These are phyloP conservation scores for Hypoxylon fuscum DNA, from an alignment of 495 filamentous ascomycete genomes.

Conservation along the genomic window DNA sequence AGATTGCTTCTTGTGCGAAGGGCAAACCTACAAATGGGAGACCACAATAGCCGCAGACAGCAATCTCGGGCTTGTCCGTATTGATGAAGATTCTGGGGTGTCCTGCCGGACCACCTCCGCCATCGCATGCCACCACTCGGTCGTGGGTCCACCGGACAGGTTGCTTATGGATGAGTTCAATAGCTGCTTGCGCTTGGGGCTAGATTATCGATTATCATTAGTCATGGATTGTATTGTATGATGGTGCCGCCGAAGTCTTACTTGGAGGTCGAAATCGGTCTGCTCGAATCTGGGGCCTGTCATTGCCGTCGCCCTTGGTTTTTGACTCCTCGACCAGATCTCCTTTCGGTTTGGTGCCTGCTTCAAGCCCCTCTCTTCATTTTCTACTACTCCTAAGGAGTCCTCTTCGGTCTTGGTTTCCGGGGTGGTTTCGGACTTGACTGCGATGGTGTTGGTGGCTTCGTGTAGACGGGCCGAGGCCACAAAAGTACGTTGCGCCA, in stretches of 20 bases:
- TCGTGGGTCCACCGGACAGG: conserved; percentile 91
- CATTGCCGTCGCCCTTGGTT: conserved; percentile 83
- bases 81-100: conserved; percentile 98
- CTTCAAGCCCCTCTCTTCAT: conserved; percentile 65
- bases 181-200: conserved; percentile 88
- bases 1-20: conserved; percentile 1
- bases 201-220: conserved; percentile 55
- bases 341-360: conserved; percentile 88
- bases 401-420: conserved; percentile 48
- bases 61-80: conserved; percentile 94
- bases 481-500: conserved; percentile 47
- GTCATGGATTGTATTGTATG: conserved; percentile 1
- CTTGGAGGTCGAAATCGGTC: conserved; percentile 89
- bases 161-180: conserved; percentile 94
- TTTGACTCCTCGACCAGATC: conserved; percentile 86
- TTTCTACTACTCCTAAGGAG: conserved; percentile 66
- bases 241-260: conserved; percentile 53
- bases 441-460: conserved; percentile 58
- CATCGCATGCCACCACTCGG: conserved; percentile 84
- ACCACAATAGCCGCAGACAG: conserved; percentile 91
- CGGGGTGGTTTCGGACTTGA: conserved; percentile 64
- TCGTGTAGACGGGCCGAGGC: conserved; percentile 50
- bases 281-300: conserved; percentile 94
- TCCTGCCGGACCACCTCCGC: conserved; percentile 89
- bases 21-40: conserved; percentile 81